phyloP scores from a whole-genome alignment of 805 yeast genomes.

The Kodamaea laetipori region DNA sequence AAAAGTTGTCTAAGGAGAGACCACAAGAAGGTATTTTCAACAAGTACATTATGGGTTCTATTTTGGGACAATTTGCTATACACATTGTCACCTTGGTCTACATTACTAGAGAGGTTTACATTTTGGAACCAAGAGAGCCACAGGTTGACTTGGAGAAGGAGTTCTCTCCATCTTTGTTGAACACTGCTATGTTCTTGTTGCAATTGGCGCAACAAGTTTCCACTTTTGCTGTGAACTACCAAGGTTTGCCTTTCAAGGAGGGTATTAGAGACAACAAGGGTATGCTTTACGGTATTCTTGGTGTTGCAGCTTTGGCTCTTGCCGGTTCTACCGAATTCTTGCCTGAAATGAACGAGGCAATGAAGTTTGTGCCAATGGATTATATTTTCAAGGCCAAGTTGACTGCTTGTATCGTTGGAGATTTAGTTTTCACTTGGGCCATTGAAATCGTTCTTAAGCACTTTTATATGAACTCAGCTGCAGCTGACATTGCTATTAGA shows the following conservation, averaged over 20 bases:
- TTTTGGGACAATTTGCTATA: conserved; percentile 92
- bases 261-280: conserved; percentile 88
- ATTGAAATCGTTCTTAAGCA: conserved; percentile 80
- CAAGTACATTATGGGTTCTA: conserved; percentile 95
- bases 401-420: conserved; percentile 70
- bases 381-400: conserved; percentile 72
- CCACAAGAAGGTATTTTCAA: conserved; percentile 98
- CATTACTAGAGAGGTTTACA: conserved; percentile 79
- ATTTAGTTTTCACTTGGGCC: conserved; percentile 72
- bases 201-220: conserved; percentile 97
- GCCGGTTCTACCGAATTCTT: conserved; percentile 92
- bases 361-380: conserved; percentile 89
- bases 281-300: conserved; percentile 92
- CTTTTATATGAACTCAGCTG: conserved; percentile 85
- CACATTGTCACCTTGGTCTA: conserved; percentile 83
- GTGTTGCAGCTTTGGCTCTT: conserved; percentile 85
- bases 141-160: conserved; percentile 85
- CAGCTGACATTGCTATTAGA: conserved; percentile 82
- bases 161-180: conserved; percentile 85
- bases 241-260: conserved; percentile 96
- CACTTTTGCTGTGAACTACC: conserved; percentile 96
- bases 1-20: conserved; percentile 86
- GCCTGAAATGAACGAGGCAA: conserved; percentile 90
- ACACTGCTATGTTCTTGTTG: conserved; percentile 92
- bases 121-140: conserved; percentile 90